phyloP scores from a whole-genome alignment of 305 asterid species.

The Vinca major region DNA sequence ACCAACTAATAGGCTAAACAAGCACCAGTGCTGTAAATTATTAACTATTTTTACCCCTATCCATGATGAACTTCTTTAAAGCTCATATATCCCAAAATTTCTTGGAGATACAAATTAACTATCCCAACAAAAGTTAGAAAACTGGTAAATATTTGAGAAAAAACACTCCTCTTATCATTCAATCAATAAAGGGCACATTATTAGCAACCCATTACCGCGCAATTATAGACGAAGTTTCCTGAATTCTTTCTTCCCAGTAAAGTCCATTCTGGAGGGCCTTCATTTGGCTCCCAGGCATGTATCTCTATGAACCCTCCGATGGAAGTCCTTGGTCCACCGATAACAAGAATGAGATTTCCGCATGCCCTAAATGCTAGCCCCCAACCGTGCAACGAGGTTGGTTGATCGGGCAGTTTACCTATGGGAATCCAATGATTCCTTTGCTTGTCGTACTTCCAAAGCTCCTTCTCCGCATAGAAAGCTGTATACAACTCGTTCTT shows the following conservation, averaged over 20 bases:
- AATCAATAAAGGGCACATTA: neutral
- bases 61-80: constrained; percentile 5
- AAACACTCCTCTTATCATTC: neutral
- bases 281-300: constrained; percentile 61
- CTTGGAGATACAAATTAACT: neutral
- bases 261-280: constrained; percentile 58
- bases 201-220: constrained; percentile 93
- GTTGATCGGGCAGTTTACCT: constrained; percentile 60
- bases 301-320: constrained; percentile 55
- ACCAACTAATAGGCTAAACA: constrained; percentile 4
- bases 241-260: constrained; percentile 53
- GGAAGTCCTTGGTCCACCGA: constrained; percentile 57
- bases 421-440: constrained; percentile 41
- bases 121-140: neutral
- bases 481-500: constrained; percentile 70
- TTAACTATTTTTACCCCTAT: constrained; percentile 9
- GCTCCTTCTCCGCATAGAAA: constrained; percentile 46
- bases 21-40: constrained; percentile 2
- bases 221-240: constrained; percentile 71
- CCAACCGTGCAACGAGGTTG: constrained; percentile 71
- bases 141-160: neutral
- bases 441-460: constrained; percentile 48
- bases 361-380: constrained; percentile 77
- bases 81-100: constrained; percentile 5
- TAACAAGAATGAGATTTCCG: constrained; percentile 55